phyloP scores from a whole-genome alignment of 176 grass and related monocot species.

The Oryza australiensis region DNA sequence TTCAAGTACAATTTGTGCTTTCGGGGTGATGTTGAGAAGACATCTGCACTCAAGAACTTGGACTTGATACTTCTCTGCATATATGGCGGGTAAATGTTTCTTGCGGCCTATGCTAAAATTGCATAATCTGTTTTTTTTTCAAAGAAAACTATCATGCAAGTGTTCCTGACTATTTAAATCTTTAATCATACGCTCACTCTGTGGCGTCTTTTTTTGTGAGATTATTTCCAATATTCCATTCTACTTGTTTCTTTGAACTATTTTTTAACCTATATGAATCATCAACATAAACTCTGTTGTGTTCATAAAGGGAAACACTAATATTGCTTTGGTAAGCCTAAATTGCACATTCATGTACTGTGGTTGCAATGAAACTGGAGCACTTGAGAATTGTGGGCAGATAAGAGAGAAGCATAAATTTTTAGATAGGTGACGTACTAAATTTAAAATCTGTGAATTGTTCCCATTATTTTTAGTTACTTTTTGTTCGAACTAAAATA shows the following conservation, averaged over 20 bases:
- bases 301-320: neutral
- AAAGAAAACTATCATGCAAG: neutral
- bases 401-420: neutral
- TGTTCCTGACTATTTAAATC: neutral
- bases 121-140: neutral
- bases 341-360: neutral
- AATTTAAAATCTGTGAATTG: too few species aligned
- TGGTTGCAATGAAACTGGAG: neutral
- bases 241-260: neutral
- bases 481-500: too few species aligned
- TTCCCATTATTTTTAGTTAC: too few species aligned
- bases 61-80: conserved; percentile 89
- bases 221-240: neutral
- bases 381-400: neutral
- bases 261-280: neutral
- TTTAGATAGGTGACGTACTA: neutral
- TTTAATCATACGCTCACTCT: neutral
- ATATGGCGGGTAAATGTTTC: conserved; percentile 70
- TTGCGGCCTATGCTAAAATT: conserved; percentile 33
- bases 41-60: conserved; percentile 81
- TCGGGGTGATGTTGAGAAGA: conserved; percentile 87
- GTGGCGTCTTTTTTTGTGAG: conserved; percentile 1
- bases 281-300: neutral
- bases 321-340: neutral
- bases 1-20: conserved; percentile 22